Base-by-base conservation (phyloP, 148 eudicot species). In the Oxyria digyna region DNA sequence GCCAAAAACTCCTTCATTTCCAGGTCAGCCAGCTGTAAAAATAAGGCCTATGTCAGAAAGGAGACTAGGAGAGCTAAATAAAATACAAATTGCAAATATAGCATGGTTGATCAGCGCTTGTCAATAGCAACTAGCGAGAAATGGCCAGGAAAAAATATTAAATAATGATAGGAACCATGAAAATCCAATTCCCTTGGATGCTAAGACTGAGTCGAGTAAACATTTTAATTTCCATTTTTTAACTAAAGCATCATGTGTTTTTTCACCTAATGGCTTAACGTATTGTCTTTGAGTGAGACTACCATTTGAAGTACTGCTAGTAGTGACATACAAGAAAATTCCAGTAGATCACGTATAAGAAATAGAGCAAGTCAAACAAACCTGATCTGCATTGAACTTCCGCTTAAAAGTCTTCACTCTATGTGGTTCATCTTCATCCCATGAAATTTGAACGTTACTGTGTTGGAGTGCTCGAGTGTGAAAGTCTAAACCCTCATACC, bases 381-480 rank as follows among this genome's bases (percentile, higher is more conserved):
- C 97, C 96, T 94, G 87, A 24, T 88, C 85, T 13, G 78, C 83
- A 62, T 75, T 80, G 67, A 86, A 83, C 73, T 84, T 87, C 50
- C 96, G 81, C 76, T 85, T 88, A 76, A 94, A 78, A 49, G 78
- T 78, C 83, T 78, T 90, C 13, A 64, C 70, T 40, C 97, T 95
- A 55, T 88, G 91, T 42, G 97, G 99, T 69, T 91, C 99, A 80
- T 91, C 96, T 31, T 91, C 96, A 80, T 94, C 99, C 99, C 99
- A 91, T 15, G 96, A 87, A 68, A 87, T 87, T 20, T 69, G 62
- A 67, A 87, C 73, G 57, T 90, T 85, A 77, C 89, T 90, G 31
- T 82, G 92, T 78, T 91, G 99, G 80, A 94, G 71, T 65, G 96
- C 97, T 46, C 84, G 81, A 31, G 97, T 94, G 0, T 85, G 82